phyloP scores from a whole-genome alignment of 2,329 filamentous ascomycete species.

The Fusarium bactridioides region DNA sequence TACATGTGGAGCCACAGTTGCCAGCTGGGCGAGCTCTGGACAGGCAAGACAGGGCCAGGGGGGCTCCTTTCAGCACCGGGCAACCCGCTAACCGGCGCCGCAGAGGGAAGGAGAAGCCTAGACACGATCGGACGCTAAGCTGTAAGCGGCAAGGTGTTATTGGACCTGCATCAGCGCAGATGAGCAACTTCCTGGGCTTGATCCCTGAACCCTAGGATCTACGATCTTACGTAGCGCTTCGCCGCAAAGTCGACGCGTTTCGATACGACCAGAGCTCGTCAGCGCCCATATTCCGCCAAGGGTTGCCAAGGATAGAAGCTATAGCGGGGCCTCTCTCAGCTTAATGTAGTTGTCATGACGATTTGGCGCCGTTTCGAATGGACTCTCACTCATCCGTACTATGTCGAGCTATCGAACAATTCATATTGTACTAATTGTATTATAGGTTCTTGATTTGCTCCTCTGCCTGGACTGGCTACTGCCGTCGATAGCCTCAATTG shows the following conservation, averaged over 20 bases:
- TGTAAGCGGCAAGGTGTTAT: slow-evolving; percentile 9
- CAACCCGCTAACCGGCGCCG: slow-evolving; percentile 32
- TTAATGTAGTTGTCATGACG: slow-evolving; percentile 41
- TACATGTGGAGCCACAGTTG: slow-evolving; percentile 13
- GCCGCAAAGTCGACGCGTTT: slow-evolving; percentile 12
- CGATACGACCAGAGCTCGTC: slow-evolving; percentile 9
- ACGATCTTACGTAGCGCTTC: slow-evolving; percentile 35
- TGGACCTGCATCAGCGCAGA: slow-evolving; percentile 32
- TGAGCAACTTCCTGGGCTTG: slow-evolving; percentile 21
- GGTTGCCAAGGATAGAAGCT: slow-evolving; percentile 20
- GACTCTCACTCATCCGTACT: background rate
- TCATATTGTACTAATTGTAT: background rate
- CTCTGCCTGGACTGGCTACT: background rate
- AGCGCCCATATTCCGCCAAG: slow-evolving; percentile 18
- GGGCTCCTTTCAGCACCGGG: slow-evolving; percentile 26
- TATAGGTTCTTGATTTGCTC: background rate
- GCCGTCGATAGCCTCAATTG: background rate
- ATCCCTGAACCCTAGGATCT: slow-evolving; percentile 37
- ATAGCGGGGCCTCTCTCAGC: slow-evolving; percentile 9
- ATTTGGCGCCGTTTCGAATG: slow-evolving; percentile 38
- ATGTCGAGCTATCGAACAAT: background rate
- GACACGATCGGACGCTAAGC: background rate
- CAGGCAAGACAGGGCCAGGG: background rate
- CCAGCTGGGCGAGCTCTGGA: slow-evolving; percentile 4
- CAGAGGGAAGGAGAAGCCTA: slow-evolving; percentile 15